Conservation (phyloP, 495 filamentous ascomycete genomes). For the Neurospora sp. region DNA sequence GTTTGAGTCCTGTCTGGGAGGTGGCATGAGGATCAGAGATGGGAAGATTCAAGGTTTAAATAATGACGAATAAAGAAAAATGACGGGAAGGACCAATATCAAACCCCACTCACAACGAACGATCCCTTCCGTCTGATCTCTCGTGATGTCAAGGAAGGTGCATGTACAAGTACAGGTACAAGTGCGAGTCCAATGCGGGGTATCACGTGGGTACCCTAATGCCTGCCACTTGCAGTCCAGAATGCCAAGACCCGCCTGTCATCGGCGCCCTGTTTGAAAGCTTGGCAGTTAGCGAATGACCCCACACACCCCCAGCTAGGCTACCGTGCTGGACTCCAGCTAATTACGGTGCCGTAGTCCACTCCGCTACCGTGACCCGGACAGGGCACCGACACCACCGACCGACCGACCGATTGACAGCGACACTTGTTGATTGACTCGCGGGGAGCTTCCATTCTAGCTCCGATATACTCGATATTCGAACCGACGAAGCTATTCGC, state of each 20-base stretch:
- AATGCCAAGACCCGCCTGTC: background rate
- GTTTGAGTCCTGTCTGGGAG: background rate
- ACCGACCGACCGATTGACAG: background rate
- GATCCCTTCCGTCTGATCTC: background rate
- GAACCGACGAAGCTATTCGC: background rate
- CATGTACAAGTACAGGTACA: background rate
- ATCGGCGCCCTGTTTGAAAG: background rate
- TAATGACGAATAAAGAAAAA: background rate
- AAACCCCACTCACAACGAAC: background rate
- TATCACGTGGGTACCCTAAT: constrained; percentile 22
- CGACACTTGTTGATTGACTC: background rate
- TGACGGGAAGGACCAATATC: background rate
- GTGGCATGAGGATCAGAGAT: background rate
- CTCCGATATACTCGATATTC: background rate
- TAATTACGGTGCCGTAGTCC: background rate
- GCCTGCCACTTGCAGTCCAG: constrained; percentile 1
- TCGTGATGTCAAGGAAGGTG: background rate
- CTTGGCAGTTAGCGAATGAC: background rate
- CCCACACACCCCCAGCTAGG: background rate
- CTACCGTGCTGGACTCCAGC: background rate
- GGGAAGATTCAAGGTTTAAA: background rate
- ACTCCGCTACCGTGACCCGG: background rate
- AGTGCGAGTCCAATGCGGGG: constrained; percentile 17
- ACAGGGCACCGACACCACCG: background rate
- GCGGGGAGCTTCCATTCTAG: background rate